These are phyloP conservation scores for Lyophyllum decastes DNA, from an alignment of 768 basidiomycete genomes.

Conservation along the genomic window DNA sequence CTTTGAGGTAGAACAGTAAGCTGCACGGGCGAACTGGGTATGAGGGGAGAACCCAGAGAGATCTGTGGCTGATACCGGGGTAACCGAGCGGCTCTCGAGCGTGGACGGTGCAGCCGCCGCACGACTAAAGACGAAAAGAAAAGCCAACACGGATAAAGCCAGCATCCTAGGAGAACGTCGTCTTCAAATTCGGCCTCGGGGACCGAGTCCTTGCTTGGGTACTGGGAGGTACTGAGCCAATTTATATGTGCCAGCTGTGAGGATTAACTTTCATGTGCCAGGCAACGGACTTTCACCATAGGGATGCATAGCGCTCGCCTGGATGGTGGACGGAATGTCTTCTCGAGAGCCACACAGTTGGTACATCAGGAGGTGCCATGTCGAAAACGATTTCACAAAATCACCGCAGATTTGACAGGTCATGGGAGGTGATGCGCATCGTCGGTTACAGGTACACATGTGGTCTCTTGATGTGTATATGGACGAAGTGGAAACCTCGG, in stretches of 20 bases:
- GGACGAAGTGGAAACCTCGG: neutral
- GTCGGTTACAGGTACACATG: neutral
- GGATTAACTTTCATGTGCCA: conserved; percentile 16
- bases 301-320: neutral
- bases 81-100: conserved; percentile 18
- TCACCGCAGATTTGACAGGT: neutral
- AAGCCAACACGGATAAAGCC: conserved; percentile 2
- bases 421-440: neutral
- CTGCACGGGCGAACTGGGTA: conserved; percentile 54
- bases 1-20: conserved; percentile 46
- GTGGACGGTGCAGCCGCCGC: conserved; percentile 14
- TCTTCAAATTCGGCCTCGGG: neutral
- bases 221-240: neutral
- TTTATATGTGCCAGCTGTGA: neutral
- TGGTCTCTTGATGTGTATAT: neutral
- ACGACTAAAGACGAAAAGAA: conserved; percentile 3
- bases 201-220: neutral
- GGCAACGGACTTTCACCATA: neutral
- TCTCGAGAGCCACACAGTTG: neutral
- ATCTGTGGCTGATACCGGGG: conserved; percentile 28
- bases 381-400: too few relatives aligned
- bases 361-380: neutral
- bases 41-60: conserved; percentile 44
- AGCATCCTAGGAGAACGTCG: conserved; percentile 2
- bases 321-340: neutral